Conservation (phyloP, 148 eudicot genomes). For the Camellia sinensis region DNA sequence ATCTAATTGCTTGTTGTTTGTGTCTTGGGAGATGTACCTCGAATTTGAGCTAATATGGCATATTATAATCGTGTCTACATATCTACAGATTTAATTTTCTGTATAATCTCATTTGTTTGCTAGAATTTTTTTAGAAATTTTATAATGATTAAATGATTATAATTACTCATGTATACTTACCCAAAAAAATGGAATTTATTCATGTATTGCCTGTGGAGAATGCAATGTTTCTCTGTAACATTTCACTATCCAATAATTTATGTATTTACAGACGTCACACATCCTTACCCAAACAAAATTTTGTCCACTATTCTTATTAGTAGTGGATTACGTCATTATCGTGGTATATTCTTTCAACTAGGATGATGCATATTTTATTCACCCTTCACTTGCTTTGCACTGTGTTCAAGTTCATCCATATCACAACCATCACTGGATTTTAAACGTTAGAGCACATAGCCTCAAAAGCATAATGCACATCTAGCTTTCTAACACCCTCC, state of each 20-base stretch:
- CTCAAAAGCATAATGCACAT: too few relatives aligned
- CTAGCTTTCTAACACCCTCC: too few relatives aligned
- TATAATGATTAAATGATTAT: not conserved
- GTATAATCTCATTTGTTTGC: not conserved
- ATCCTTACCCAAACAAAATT: not conserved
- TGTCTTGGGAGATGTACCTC: conserved; percentile 2
- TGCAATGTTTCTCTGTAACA: not conserved
- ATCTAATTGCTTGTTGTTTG: conserved; percentile 13
- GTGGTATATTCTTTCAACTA: not conserved
- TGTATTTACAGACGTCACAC: not conserved
- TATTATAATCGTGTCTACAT: not conserved
- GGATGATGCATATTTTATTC: not conserved
- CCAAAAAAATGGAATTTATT: too few relatives aligned
- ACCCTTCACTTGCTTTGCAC: not conserved
- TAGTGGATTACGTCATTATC: not conserved
- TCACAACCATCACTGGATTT: not conserved
- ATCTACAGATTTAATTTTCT: not conserved
- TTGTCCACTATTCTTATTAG: not conserved
- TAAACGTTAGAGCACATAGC: too few relatives aligned
- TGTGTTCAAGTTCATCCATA: conserved; percentile 4
- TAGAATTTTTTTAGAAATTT: not conserved
- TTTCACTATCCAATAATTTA: not conserved
- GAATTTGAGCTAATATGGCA: not conserved
- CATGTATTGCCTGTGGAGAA: not conserved
- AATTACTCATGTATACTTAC: too few relatives aligned